These are phyloP conservation scores for Tagetes patula DNA, from an alignment of 129 eudicot genomes.

Conservation along the genomic window DNA sequence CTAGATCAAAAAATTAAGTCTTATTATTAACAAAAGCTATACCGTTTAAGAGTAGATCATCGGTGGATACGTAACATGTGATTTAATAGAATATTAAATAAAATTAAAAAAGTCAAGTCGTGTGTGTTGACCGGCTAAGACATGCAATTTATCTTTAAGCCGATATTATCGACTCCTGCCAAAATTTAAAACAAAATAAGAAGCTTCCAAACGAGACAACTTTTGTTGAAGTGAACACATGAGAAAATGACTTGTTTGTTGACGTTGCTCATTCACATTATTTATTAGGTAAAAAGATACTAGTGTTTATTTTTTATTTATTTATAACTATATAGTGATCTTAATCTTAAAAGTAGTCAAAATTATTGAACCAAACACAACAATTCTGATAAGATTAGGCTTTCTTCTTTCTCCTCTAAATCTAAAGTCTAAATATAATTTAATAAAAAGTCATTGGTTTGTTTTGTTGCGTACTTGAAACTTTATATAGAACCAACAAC, in stretches of 20 bases:
- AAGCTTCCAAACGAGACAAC: constrained; percentile 16
- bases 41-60: too few species aligned
- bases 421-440: not conserved
- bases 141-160: constrained; percentile 18
- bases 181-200: constrained; percentile 2
- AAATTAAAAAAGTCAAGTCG: not conserved
- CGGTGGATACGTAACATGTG: too few species aligned
- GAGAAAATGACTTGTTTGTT: not conserved
- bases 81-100: not conserved
- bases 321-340: not conserved
- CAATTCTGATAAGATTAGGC: not conserved
- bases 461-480: too few species aligned
- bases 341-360: constrained; percentile 9
- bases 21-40: too few species aligned
- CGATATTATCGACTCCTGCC: constrained; percentile 10
- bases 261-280: not conserved
- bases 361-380: not conserved
- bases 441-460: too few species aligned
- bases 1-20: too few species aligned
- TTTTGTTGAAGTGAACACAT: not conserved
- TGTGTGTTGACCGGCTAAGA: not conserved
- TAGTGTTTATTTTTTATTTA: not conserved
- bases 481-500: too few species aligned
- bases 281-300: not conserved
- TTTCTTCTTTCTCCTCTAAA: not conserved